Evolutionary conservation across 495 filamentous ascomycete species (phyloP).

Genomic region (Parmelia sp.): DNA sequence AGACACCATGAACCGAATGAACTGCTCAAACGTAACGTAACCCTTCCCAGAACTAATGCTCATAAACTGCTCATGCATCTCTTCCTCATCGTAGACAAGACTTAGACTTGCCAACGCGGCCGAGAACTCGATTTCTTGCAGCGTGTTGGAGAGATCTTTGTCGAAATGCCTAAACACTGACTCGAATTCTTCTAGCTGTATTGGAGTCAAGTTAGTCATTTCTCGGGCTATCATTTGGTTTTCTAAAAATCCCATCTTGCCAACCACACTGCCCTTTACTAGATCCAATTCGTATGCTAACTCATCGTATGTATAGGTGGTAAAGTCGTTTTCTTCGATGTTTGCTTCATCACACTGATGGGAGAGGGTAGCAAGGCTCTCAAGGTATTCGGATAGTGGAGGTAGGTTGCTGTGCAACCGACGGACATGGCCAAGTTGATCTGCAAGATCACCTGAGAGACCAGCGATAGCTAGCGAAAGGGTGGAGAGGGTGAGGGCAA

Average conservation of each 20-base stretch:
- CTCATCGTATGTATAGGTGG: constrained; percentile 95
- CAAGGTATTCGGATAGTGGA: constrained; percentile 80
- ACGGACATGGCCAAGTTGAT: constrained; percentile 80
- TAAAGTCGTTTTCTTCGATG: constrained; percentile 98
- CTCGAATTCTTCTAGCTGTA: constrained; percentile 97
- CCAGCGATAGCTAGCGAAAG: constrained; percentile 88
- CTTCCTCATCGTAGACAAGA: constrained; percentile 86
- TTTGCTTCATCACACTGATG: constrained; percentile 91
- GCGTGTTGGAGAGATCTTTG: constrained; percentile 79
- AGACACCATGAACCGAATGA: constrained; percentile 98
- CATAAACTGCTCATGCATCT: constrained; percentile 89
- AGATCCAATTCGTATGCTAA: constrained; percentile 88
- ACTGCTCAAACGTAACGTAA: constrained; percentile 93
- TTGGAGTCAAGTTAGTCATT: constrained; percentile 98
- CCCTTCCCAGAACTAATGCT: constrained; percentile 67
- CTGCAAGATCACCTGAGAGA: constrained; percentile 90
- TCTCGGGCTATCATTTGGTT: constrained; percentile 95
- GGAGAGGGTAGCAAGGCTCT: constrained; percentile 73
- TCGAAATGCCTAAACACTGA: constrained; percentile 97
- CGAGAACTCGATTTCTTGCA: constrained; percentile 93
- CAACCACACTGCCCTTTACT: constrained; percentile 81
- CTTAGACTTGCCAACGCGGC: constrained; percentile 90
- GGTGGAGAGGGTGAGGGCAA: constrained; percentile 88
- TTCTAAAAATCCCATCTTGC: constrained; percentile 93
- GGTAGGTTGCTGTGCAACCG: constrained; percentile 72